Evolutionary conservation across 768 basidiomycete species (phyloP).

Genomic region (Lactifluus subvellereus): DNA sequence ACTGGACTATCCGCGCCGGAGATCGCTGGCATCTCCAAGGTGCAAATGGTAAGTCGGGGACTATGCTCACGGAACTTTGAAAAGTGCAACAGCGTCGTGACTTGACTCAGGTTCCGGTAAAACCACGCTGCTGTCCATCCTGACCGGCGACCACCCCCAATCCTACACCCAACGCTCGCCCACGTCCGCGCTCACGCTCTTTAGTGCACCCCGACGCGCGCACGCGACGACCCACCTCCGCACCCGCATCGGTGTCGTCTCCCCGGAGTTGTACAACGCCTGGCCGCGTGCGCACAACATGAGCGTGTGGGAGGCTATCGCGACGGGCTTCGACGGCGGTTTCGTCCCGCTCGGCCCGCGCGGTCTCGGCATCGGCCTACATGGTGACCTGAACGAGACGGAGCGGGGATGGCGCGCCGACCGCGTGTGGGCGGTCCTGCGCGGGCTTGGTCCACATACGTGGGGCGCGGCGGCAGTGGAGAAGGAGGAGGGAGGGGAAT

Average conservation of each 20-base stretch:
- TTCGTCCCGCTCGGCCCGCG: conserved; percentile 50
- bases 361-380: conserved; percentile 44
- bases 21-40: conserved; percentile 91
- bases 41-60: conserved; percentile 57
- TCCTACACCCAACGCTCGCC: conserved; percentile 66
- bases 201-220: conserved; percentile 53
- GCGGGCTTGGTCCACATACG: conserved; percentile 52
- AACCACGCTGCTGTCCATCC: conserved; percentile 82
- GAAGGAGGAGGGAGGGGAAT: conserved; percentile 8
- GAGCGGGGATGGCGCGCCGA: conserved; percentile 37
- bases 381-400: conserved; percentile 34
- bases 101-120: conserved; percentile 74
- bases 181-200: conserved; percentile 45
- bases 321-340: conserved; percentile 84
- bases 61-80: neutral
- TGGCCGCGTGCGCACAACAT: conserved; percentile 72
- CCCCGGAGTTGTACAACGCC: conserved; percentile 86
- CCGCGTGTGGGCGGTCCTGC: conserved; percentile 53
- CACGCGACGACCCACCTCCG: conserved; percentile 66
- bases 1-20: conserved; percentile 77
- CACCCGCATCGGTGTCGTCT: conserved; percentile 68
- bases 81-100: neutral
- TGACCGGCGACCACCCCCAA: conserved; percentile 94
- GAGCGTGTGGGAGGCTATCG: conserved; percentile 73
- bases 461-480: conserved; percentile 33